phyloP scores from a whole-genome alignment of 2,329 filamentous ascomycete species.

The Alternaria brassicicola region DNA sequence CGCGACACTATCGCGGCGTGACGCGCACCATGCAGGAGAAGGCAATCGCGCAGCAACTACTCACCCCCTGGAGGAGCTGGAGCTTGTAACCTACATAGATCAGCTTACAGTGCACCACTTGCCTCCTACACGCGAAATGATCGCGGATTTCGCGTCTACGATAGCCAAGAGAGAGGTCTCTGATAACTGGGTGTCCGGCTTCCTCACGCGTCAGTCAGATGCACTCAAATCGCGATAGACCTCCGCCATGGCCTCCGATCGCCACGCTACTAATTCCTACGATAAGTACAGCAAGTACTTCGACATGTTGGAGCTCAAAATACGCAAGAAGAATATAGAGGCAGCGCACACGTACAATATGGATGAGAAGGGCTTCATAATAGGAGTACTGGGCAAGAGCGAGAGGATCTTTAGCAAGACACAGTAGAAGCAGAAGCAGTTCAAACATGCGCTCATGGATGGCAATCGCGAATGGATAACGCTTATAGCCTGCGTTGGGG shows the following conservation, averaged over 20 bases:
- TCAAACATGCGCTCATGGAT: too few species aligned
- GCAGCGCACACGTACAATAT: too few species aligned
- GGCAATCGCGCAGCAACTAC: too few species aligned
- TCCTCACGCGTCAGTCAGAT: not conserved
- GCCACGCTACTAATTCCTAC: slow-evolving; percentile 5
- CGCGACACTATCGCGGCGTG: too few species aligned
- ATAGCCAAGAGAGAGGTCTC: not conserved
- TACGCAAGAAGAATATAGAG: too few species aligned
- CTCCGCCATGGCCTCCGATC: slow-evolving; percentile 6
- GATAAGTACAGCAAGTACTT: slow-evolving; percentile 14
- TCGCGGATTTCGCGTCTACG: not conserved
- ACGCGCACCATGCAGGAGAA: too few species aligned
- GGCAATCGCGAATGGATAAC: too few species aligned
- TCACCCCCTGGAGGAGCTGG: not conserved
- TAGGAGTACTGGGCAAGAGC: too few species aligned
- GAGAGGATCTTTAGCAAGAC: too few species aligned
- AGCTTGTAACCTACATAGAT: not conserved
- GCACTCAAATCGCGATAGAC: slow-evolving; percentile 8
- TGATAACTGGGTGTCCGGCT: slow-evolving; percentile 16
- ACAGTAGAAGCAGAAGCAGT: too few species aligned
- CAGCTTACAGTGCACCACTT: not conserved
- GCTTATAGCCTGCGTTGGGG: too few species aligned
- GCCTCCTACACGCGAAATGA: not conserved
- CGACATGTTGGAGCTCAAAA: slow-evolving; percentile 11
- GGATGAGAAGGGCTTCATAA: too few species aligned